phyloP scores from a whole-genome alignment of 768 basidiomycete genomes.

The Tubosaeta sp. region DNA sequence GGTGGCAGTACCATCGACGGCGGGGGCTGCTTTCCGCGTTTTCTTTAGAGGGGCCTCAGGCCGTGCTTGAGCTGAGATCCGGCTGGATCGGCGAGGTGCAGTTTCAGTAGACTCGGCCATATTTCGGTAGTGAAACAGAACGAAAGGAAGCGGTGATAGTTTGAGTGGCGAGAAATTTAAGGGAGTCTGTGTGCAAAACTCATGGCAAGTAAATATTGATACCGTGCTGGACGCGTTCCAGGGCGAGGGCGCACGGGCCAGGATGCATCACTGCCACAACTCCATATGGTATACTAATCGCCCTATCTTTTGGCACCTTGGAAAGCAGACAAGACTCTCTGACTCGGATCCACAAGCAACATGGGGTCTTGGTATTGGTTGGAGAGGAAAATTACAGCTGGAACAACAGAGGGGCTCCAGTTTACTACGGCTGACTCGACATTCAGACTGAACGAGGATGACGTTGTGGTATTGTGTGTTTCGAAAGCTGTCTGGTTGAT shows the following conservation, averaged over 20 bases:
- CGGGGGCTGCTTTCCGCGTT: conserved; percentile 13
- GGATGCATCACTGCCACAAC: conserved; percentile 3
- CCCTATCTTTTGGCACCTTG: too few species aligned
- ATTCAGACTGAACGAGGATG: conserved; percentile 3
- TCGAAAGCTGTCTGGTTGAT: not conserved
- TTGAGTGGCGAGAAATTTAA: conserved; percentile 10
- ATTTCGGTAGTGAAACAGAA: not conserved
- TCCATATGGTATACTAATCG: too few species aligned
- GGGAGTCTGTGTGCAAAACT: conserved; percentile 24
- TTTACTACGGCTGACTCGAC: not conserved
- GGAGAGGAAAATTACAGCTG: too few species aligned
- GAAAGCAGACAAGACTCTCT: too few species aligned
- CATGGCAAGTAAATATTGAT: conserved; percentile 19
- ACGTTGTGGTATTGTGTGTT: conserved; percentile 20
- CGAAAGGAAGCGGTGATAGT: not conserved
- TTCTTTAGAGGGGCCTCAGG: conserved; percentile 22
- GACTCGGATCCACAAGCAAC: too few species aligned
- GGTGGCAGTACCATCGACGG: conserved; percentile 22
- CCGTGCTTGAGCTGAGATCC: conserved; percentile 49
- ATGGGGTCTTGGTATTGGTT: too few species aligned
- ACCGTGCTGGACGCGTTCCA: conserved; percentile 8
- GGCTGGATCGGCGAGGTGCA: conserved; percentile 51
- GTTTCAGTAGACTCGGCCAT: conserved; percentile 15
- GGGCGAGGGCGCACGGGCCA: conserved; percentile 9
- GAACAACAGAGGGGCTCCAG: too few species aligned